These are phyloP conservation scores for Candida buenavistaensis DNA, from an alignment of 1,139 yeast species.

Conservation along the genomic window DNA sequence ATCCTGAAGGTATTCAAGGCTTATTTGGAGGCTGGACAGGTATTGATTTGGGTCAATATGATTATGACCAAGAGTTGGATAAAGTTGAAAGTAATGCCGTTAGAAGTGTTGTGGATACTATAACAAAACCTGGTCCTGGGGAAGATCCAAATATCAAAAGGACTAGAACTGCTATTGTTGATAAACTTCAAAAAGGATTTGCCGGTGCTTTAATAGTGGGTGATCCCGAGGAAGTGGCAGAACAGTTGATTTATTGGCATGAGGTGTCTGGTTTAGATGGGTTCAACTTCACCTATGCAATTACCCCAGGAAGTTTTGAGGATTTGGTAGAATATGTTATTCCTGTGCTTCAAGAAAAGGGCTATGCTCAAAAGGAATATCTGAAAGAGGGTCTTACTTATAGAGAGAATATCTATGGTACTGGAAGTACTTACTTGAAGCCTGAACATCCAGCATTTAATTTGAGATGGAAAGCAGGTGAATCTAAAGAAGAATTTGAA, in stretches of 20 bases:
- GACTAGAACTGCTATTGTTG: slow-evolving; percentile 23
- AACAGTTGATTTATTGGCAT: slow-evolving; percentile 24
- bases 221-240: slow-evolving; percentile 23
- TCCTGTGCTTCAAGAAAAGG: slow-evolving; percentile 22
- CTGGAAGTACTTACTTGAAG: slow-evolving; percentile 16
- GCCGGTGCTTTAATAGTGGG: slow-evolving; percentile 21
- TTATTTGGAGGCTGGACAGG: slow-evolving; percentile 35
- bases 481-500: slow-evolving; percentile 33
- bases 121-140: slow-evolving; percentile 26
- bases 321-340: slow-evolving; percentile 22
- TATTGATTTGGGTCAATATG: slow-evolving; percentile 28
- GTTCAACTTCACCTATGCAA: slow-evolving; percentile 23
- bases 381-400: slow-evolving; percentile 21
- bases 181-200: slow-evolving; percentile 21
- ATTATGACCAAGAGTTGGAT: slow-evolving; percentile 24
- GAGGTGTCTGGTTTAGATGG: slow-evolving; percentile 26
- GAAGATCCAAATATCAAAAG: slow-evolving; percentile 20
- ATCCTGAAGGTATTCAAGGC: slow-evolving; percentile 17
- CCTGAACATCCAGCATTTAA: slow-evolving; percentile 34
- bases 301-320: slow-evolving; percentile 24
- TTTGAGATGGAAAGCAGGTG: slow-evolving; percentile 38
- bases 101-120: slow-evolving; percentile 22
- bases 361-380: slow-evolving; percentile 25
- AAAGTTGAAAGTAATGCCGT: slow-evolving; percentile 25
- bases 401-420: slow-evolving; percentile 22